These are phyloP conservation scores for Geosiphon pyriformis DNA, from an alignment of 192 early-diverging fungal species.

Conservation along the genomic window DNA sequence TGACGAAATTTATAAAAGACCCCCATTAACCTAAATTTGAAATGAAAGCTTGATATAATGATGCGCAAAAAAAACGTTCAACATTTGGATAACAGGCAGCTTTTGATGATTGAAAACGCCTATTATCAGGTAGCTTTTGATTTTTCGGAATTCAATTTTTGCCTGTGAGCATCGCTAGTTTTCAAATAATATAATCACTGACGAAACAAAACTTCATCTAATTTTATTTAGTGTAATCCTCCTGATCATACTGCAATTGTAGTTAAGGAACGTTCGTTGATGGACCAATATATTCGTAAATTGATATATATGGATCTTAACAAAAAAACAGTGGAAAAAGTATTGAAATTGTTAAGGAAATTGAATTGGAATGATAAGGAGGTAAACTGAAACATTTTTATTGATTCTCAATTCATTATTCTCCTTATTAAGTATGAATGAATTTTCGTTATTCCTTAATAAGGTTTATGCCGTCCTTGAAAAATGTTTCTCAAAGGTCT, in stretches of 20 bases:
- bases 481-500: constrained; percentile 83
- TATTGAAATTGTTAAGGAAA: constrained; percentile 69
- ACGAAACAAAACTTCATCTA: constrained; percentile 9
- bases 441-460: constrained; percentile 3
- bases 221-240: constrained; percentile 61
- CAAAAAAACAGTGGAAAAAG: constrained; percentile 63
- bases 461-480: constrained; percentile 53
- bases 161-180: no score
- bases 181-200: not conserved
- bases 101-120: constrained; percentile 91
- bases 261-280: constrained; percentile 69
- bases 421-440: not conserved
- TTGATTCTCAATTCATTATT: not conserved
- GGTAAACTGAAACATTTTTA: constrained; percentile 19
- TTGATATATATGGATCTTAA: constrained; percentile 80
- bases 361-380: constrained; percentile 76
- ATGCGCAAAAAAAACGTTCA: constrained; percentile 82
- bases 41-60: constrained; percentile 72
- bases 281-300: constrained; percentile 87
- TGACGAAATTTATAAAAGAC: not conserved
- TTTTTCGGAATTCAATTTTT: constrained; percentile 8
- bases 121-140: constrained; percentile 59
- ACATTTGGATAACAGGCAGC: constrained; percentile 78
- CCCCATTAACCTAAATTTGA: not conserved
- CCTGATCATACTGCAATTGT: constrained; percentile 56